Conservation (phyloP, 495 filamentous ascomycete species). For the Beverwykella pulmonaria region DNA sequence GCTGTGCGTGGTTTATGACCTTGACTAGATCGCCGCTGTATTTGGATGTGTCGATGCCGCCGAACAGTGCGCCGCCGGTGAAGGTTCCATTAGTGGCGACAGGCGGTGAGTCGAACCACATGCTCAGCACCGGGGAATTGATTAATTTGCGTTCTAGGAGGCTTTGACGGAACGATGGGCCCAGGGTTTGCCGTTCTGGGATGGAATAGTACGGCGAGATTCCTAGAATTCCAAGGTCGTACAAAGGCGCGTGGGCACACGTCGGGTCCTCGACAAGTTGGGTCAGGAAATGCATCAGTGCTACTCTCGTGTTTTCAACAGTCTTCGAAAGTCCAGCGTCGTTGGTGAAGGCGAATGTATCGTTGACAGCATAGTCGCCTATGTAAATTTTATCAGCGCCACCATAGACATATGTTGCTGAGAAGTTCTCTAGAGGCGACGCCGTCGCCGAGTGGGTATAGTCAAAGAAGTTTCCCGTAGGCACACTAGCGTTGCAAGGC, state of each 20-base stretch:
- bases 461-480: background rate
- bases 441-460: background rate
- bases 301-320: background rate
- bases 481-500: background rate
- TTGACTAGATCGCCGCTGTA: background rate
- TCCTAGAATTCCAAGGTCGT: background rate
- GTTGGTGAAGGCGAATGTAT: constrained; percentile 2
- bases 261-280: background rate
- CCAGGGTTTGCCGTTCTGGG: background rate
- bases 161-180: constrained; percentile 7
- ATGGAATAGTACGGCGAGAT: background rate
- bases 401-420: background rate
- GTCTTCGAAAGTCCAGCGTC: background rate
- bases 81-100: background rate
- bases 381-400: background rate
- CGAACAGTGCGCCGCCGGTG: background rate
- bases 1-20: background rate
- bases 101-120: background rate
- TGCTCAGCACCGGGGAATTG: background rate
- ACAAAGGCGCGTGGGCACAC: background rate
- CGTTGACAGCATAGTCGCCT: background rate
- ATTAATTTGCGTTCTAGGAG: background rate
- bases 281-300: background rate
- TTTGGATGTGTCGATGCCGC: constrained; percentile 6
- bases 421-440: background rate